Evolutionary conservation across 2,329 filamentous ascomycete genomes (phyloP).

Genomic region (Diaporthe amygdali): DNA sequence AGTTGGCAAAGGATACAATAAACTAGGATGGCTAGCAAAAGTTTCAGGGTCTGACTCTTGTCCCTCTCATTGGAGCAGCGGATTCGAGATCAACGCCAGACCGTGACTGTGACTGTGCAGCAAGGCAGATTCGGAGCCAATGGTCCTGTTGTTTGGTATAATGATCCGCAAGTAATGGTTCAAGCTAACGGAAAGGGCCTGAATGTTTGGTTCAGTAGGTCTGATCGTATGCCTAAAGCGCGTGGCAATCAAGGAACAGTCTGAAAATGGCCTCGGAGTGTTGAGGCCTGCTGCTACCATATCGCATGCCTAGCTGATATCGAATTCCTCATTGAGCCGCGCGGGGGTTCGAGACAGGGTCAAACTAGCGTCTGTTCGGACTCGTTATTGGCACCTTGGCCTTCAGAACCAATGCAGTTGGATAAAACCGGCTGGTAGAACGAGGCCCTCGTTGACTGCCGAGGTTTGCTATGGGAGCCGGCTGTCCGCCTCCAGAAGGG

Average conservation of each 20-base stretch:
- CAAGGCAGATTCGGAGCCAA: not conserved
- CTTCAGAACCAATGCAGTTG: not conserved
- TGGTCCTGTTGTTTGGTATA: not conserved
- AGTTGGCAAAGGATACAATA: slow-evolving; percentile 6
- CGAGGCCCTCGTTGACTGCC: not conserved
- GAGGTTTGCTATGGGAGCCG: not conserved
- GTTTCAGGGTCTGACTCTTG: slow-evolving; percentile 7
- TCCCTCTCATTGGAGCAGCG: slow-evolving; percentile 16
- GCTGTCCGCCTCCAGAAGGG: not conserved
- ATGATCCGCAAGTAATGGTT: not conserved
- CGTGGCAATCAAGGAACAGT: not conserved
- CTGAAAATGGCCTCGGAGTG: not conserved
- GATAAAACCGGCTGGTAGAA: not conserved
- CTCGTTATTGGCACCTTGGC: not conserved
- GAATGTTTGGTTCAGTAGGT: not conserved
- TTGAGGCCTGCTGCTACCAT: not conserved
- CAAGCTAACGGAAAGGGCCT: not conserved
- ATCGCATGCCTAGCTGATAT: not conserved
- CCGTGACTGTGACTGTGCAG: not conserved
- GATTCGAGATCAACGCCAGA: slow-evolving; percentile 1
- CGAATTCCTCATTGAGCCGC: not conserved
- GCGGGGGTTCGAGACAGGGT: not conserved
- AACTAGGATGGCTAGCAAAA: not conserved
- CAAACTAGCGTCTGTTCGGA: not conserved
- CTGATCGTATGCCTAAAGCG: not conserved